Conservation (phyloP, 768 basidiomycete genomes). For the Suillus tomentosus region DNA sequence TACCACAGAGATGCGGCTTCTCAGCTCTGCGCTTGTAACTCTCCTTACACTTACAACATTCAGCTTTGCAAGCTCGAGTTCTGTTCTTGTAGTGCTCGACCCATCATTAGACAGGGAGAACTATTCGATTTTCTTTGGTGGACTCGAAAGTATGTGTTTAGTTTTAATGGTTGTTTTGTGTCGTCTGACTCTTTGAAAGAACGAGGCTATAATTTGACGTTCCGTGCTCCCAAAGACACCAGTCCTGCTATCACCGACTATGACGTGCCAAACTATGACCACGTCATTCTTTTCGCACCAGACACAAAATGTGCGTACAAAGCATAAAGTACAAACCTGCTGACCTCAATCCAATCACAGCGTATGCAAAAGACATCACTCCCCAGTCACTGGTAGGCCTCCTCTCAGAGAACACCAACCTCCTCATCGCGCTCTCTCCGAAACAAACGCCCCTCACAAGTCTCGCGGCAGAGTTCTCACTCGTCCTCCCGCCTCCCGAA, state of each 20-base stretch:
- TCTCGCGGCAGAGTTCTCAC: conserved; percentile 88
- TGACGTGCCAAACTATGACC: conserved; percentile 75
- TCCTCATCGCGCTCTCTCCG: conserved; percentile 80
- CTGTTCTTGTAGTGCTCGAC: conserved; percentile 86
- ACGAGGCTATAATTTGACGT: conserved; percentile 83
- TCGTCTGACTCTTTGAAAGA: conserved; percentile 42
- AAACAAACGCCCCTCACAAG: conserved; percentile 73
- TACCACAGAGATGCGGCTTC: conserved; percentile 27
- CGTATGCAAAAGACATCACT: conserved; percentile 70
- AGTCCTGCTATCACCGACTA: conserved; percentile 65
- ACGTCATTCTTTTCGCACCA: conserved; percentile 86
- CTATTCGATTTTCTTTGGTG: conserved; percentile 83
- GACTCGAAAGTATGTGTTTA: conserved; percentile 61
- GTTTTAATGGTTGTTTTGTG: background rate
- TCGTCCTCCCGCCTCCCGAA: conserved; percentile 84
- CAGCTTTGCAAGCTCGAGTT: conserved; percentile 65
- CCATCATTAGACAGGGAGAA: conserved; percentile 60
- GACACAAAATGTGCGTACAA: conserved; percentile 70
- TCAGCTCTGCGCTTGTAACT: conserved; percentile 29
- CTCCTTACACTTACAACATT: conserved; percentile 30
- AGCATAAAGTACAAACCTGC: background rate
- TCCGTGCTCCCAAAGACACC: conserved; percentile 80
- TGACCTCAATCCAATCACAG: conserved; percentile 37
- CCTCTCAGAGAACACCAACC: conserved; percentile 71
- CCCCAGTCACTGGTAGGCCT: conserved; percentile 80